A percentile compares a stretch with the other conserved stretches of the same genome.
Conservation (phyloP, 2,329 filamentous ascomycete species). For the Coccinonectria pachysandricola region DNA sequence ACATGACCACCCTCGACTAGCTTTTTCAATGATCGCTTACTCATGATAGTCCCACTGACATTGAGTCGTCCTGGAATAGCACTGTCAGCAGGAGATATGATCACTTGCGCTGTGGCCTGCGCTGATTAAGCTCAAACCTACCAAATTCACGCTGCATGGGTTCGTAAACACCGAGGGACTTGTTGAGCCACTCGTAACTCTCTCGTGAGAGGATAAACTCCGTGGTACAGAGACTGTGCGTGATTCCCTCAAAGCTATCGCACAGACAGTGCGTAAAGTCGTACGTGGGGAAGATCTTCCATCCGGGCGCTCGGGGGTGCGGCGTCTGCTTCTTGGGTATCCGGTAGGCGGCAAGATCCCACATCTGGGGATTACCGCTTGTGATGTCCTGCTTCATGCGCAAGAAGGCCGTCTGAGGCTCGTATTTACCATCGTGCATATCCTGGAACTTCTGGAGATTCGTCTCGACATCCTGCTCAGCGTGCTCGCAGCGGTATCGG, state of each 20-base stretch:
- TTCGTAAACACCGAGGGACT: slow-evolving; percentile 70
- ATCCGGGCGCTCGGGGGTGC: slow-evolving; percentile 75
- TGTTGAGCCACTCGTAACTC: slow-evolving; percentile 86
- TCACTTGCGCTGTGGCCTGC: too few species aligned
- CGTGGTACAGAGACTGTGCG: slow-evolving; percentile 85
- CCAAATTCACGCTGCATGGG: slow-evolving; percentile 88
- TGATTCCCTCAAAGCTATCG: slow-evolving; percentile 86
- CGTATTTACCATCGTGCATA: slow-evolving; percentile 88
- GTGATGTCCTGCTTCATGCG: slow-evolving; percentile 88
- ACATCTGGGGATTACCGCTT: slow-evolving; percentile 86
- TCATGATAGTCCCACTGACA: slow-evolving; percentile 74
- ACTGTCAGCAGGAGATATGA: neutral
- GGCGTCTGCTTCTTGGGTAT: slow-evolving; percentile 60
- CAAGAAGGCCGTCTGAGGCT: slow-evolving; percentile 70
- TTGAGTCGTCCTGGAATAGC: slow-evolving; percentile 36
- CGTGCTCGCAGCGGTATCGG: slow-evolving; percentile 72
- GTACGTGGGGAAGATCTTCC: slow-evolving; percentile 93
- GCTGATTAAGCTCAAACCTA: too few species aligned
- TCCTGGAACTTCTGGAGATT: slow-evolving; percentile 76
- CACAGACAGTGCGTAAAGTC: slow-evolving; percentile 87
- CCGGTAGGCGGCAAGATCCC: slow-evolving; percentile 88
- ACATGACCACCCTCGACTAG: slow-evolving; percentile 71
- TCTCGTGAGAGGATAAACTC: slow-evolving; percentile 79
- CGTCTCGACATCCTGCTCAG: slow-evolving; percentile 61
- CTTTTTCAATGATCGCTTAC: slow-evolving; percentile 74